A percentile compares a stretch with the other conserved stretches of the same genome.
These are phyloP conservation scores for Crithidia mellificae DNA, from an alignment of 208 protist genomes.

Conservation along the genomic window DNA sequence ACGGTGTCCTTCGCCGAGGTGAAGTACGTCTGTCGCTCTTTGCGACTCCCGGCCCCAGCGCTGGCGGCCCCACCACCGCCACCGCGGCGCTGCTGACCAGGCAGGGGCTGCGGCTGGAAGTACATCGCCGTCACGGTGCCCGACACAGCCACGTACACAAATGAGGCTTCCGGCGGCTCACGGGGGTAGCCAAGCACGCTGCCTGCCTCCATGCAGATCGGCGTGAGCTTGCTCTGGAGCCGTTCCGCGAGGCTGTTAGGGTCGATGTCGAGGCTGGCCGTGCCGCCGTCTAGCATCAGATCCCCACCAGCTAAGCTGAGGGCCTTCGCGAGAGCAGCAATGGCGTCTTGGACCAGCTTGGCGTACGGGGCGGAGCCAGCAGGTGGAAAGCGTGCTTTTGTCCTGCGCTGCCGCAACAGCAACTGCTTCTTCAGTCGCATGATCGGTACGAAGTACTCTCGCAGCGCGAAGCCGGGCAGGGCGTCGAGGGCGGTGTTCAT, in stretches of 20 bases:
- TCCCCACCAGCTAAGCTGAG: conserved; percentile 52
- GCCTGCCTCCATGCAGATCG: conserved; percentile 57
- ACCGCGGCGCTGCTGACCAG: conserved; percentile 5
- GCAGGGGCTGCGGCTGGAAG: conserved; percentile 59
- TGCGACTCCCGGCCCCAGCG: neutral
- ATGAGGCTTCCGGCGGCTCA: conserved; percentile 69
- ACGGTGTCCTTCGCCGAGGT: conserved; percentile 65
- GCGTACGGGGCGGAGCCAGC: conserved; percentile 25
- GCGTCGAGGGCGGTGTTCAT: conserved; percentile 81
- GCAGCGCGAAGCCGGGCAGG: conserved; percentile 61
- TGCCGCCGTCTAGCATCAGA: conserved; percentile 38
- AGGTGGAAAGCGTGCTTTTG: conserved; percentile 32
- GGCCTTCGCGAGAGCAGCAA: conserved; percentile 49
- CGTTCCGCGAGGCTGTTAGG: conserved; percentile 44
- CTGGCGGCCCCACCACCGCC: neutral
- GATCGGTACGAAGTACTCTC: conserved; percentile 71
- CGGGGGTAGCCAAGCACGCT: conserved; percentile 67
- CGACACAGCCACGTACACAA: conserved; percentile 74
- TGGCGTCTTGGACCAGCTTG: conserved; percentile 42
- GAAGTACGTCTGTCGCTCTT: conserved; percentile 69
- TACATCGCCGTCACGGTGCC: conserved; percentile 62
- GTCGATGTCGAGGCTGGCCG: conserved; percentile 49
- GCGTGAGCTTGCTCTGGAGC: conserved; percentile 54
- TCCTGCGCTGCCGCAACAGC: conserved; percentile 39
- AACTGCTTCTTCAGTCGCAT: conserved; percentile 61